Base-by-base conservation (phyloP, 495 filamentous ascomycete genomes). In the Aspergillus baeticus region DNA sequence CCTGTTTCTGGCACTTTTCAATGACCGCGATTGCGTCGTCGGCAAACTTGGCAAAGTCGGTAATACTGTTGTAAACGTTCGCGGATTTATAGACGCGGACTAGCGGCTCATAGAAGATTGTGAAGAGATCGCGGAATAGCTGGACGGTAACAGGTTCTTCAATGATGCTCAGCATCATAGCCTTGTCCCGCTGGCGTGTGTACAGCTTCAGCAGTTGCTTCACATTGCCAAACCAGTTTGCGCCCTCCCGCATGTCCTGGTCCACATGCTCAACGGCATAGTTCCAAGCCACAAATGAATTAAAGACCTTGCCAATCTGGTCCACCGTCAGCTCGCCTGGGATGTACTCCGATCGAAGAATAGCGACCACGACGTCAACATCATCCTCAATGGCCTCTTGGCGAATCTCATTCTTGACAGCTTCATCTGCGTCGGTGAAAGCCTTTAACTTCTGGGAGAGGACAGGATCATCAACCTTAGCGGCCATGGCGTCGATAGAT, bases 81-180 rank as follows among this genome's bases (percentile, higher is more conserved):
- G 94, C 94, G 20, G 93, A 96, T 74, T 98, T 98, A 76, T 98
- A 98, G 0, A 98, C 94, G 18, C 94, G 82, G 14, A 98, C 87
- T 10, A 98, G 83, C 0, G 94, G 94, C 67, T 98, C 94, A 71
- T 98, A 98, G 78, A 98, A 98, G 65, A 98, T 97, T 17, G 91
- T 95, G 72, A 98, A 98, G 42, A 98, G 84, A 61, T 98, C 95
- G 37, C 91, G 85, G 80, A 98, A 94, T 39, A 98, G 78, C 63
- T 94, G 88, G 21, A 98, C 80, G 6, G 94, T 97, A 17, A 90
- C 90, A 0, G 94, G 90, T 72, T 98, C 94, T 74, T 97, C 91
- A 51, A 98, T 93, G 59, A 97, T 90, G 57, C 84, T 85, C 41
- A 96, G 77, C 94, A 98, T 98, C 91, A 96, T 96, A 11, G 84